Evolutionary conservation across 2,329 filamentous ascomycete species (phyloP).

Genomic region (Cryphonectria japonica): DNA sequence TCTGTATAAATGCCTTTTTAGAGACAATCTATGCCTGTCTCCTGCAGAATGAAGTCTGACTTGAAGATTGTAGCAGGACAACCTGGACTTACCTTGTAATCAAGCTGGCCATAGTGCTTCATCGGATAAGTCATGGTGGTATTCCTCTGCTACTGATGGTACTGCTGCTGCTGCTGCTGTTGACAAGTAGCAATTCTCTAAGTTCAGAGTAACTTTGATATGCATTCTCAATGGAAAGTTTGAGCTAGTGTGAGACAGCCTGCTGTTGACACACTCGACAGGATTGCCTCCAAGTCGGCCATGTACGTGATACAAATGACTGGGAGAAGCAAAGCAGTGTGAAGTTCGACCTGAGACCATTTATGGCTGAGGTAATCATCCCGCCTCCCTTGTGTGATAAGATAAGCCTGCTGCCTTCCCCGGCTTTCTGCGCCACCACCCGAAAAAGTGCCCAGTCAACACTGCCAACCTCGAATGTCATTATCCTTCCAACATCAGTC

Average conservation of each 20-base stretch:
- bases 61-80: too few species aligned
- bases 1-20: neutral
- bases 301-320: neutral
- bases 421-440: conserved; percentile 7
- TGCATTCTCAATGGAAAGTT: neutral
- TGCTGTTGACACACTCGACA: neutral
- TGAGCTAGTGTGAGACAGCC: neutral
- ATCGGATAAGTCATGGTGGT: neutral
- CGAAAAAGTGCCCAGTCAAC: neutral
- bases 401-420: conserved; percentile 9
- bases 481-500: neutral
- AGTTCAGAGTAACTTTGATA: neutral
- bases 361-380: neutral
- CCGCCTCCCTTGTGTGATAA: neutral
- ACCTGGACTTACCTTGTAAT: too few species aligned
- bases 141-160: neutral
- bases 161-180: neutral
- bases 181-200: neutral
- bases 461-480: neutral
- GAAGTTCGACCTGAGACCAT: neutral
- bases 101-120: neutral
- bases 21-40: neutral
- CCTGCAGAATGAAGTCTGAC: too few species aligned
- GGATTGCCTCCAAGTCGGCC: neutral
- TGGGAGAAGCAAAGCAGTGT: neutral